Evolutionary conservation across 1,284 basidiomycete species (phyloP).

Genomic region (Ganoderma meredithae): DNA sequence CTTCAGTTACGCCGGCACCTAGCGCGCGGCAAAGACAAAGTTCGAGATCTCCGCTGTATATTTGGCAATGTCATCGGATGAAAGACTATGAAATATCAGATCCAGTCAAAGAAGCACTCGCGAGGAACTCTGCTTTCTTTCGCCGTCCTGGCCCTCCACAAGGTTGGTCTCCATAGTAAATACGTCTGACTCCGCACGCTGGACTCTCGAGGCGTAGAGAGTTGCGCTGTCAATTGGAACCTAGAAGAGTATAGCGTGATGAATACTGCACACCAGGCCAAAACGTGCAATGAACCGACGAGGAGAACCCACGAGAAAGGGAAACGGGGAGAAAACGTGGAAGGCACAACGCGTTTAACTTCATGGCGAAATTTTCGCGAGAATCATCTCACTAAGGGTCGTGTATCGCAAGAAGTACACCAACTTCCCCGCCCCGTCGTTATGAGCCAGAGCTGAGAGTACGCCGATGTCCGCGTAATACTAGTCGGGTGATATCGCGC

Average conservation of each 20-base stretch:
- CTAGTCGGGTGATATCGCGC: constrained; percentile 61
- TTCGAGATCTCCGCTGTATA: not conserved
- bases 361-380: not conserved
- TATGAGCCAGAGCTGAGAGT: constrained; percentile 41
- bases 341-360: no score
- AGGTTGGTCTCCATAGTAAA: not conserved
- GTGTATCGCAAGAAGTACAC: not conserved
- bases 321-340: no score
- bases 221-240: not conserved
- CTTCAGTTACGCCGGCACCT: no score
- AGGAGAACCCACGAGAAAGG: no score
- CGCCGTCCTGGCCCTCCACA: no score
- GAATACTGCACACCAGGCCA: not conserved
- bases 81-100: not conserved
- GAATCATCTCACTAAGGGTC: not conserved
- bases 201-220: not conserved
- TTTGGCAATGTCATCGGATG: not conserved
- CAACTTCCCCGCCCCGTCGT: not conserved
- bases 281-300: not conserved
- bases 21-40: not conserved
- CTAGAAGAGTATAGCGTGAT: not conserved
- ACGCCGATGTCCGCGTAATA: constrained; percentile 63
- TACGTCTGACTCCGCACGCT: not conserved
- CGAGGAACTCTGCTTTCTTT: not conserved
- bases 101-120: not conserved